A percentile compares a stretch with the other conserved stretches of the same genome.
Conservation (phyloP, 371 early-diverging fungal species). For the Rhizopus delemar region DNA sequence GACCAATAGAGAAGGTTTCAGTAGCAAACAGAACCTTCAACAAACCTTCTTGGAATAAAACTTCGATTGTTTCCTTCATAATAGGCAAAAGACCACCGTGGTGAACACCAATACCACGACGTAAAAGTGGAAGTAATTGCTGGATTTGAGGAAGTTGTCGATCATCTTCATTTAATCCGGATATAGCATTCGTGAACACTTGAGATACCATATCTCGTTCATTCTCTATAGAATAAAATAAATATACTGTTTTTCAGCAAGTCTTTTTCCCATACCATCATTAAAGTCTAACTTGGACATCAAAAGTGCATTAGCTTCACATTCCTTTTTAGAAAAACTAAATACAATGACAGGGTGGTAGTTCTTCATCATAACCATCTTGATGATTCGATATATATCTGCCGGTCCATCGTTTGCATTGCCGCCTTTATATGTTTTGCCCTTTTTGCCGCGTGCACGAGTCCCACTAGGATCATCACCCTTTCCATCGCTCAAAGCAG, state of each 20-base stretch:
- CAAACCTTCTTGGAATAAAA: constrained; percentile 98
- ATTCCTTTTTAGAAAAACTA: constrained; percentile 96
- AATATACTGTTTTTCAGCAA: not conserved
- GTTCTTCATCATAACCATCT: constrained; percentile 91
- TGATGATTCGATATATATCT: constrained; percentile 92
- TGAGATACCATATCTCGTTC: constrained; percentile 90
- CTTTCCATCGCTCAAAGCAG: constrained; percentile 65
- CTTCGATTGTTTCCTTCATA: constrained; percentile 99
- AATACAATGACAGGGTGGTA: constrained; percentile 99
- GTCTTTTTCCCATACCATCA: constrained; percentile 47
- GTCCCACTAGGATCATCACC: constrained; percentile 56
- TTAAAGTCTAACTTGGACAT: constrained; percentile 96
- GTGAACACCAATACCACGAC: constrained; percentile 99
- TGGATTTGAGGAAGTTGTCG: constrained; percentile 93
- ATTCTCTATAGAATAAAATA: constrained; percentile 39
- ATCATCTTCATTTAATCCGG: constrained; percentile 91
- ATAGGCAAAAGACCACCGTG: constrained; percentile 99
- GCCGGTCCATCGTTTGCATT: constrained; percentile 63
- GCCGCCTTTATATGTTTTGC: constrained; percentile 55
- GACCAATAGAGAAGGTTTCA: constrained; percentile 99
- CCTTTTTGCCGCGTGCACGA: constrained; percentile 40
- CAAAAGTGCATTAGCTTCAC: constrained; percentile 92
- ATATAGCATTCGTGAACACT: constrained; percentile 95
- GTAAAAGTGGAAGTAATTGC: constrained; percentile 90
- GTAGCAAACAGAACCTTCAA: constrained; percentile 99